Base-by-base conservation (phyloP, 2,329 filamentous ascomycete species). In the Trichoderma pleuroti region DNA sequence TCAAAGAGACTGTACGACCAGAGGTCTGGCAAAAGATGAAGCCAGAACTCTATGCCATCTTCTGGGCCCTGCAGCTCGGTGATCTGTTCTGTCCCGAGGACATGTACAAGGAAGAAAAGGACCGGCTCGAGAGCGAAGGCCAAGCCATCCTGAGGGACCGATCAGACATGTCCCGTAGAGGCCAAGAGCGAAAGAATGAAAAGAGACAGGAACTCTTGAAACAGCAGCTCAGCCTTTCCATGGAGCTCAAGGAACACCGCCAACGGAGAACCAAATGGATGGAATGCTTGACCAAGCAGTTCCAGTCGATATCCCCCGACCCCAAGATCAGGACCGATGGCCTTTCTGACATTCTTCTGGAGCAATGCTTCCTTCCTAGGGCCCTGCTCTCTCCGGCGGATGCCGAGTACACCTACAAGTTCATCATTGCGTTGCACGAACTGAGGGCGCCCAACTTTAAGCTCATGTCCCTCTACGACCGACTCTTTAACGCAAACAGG, bases 291-390 rank as follows among this genome's bases (percentile, higher is more conserved):
- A 88, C 88, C 67, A 90, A 90, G 73, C 92, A 95, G 76, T 94
- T 94, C 78, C 85, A 90, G 74, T 82, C 86, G 69, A 98, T 94
- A 90, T 98, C 98, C 78, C 86, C 87, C 5, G 86, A 87, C 11
- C 86, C 89, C 73, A 86, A 88, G 72, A 83, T 86, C 26, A 92
- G 90, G 75, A 82, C 86, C 49, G 90, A 92, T 71, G 84, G 84
- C 9, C 85, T 97, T 5, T 92, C 95, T 66, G 89, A 94, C 75
- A 86, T 88, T 4, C 82, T 99, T 21, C 86, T 99, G 11, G 94
- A 98, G 80, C 91, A 97, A 76, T 99, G 96, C 78, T 90, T 99
- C 74, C 81, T 98, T n/a, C 96, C 96, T 11, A 91, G 96, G 54
- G 86, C 97, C 21, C 86, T 96, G 30, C 84, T 97, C 34, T 97